These are phyloP conservation scores for Hymenoscyphus fructigenus DNA, from an alignment of 2,329 filamentous ascomycete species.

Conservation along the genomic window DNA sequence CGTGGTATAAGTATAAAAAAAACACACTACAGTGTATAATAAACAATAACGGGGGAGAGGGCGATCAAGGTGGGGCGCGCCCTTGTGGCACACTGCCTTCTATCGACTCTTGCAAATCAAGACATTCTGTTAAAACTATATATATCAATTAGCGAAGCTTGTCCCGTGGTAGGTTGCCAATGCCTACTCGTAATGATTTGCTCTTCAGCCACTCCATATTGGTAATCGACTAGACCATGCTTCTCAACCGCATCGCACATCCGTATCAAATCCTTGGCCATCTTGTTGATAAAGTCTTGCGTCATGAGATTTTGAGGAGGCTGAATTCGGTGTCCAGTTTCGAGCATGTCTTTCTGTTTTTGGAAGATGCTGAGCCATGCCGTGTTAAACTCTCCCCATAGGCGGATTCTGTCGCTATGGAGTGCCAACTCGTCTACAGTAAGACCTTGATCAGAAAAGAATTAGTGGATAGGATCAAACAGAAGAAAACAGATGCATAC, in stretches of 20 bases:
- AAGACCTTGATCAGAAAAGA: slow-evolving; percentile 61
- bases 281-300: slow-evolving; percentile 67
- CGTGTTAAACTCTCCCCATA: slow-evolving; percentile 94
- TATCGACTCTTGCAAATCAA: slow-evolving; percentile 50
- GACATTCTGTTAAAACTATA: slow-evolving; percentile 51
- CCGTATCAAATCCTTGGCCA: slow-evolving; percentile 79
- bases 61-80: slow-evolving; percentile 30
- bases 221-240: slow-evolving; percentile 93
- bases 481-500: slow-evolving; percentile 48
- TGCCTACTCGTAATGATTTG: slow-evolving; percentile 77
- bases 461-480: slow-evolving; percentile 34
- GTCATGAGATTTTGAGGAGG: slow-evolving; percentile 62
- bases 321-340: slow-evolving; percentile 36
- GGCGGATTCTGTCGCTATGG: slow-evolving; percentile 72
- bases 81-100: slow-evolving; percentile 25
- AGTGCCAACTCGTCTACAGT: slow-evolving; percentile 77
- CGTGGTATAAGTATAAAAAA: slow-evolving; percentile 1
- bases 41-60: background rate
- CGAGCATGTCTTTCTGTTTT: slow-evolving; percentile 74
- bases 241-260: slow-evolving; percentile 85
- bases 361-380: slow-evolving; percentile 85
- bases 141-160: background rate
- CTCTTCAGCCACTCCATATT: slow-evolving; percentile 96
- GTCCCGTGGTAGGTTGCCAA: background rate
- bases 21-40: background rate